phyloP scores from a whole-genome alignment of 2,329 filamentous ascomycete genomes.

The Curvularia sp. region DNA sequence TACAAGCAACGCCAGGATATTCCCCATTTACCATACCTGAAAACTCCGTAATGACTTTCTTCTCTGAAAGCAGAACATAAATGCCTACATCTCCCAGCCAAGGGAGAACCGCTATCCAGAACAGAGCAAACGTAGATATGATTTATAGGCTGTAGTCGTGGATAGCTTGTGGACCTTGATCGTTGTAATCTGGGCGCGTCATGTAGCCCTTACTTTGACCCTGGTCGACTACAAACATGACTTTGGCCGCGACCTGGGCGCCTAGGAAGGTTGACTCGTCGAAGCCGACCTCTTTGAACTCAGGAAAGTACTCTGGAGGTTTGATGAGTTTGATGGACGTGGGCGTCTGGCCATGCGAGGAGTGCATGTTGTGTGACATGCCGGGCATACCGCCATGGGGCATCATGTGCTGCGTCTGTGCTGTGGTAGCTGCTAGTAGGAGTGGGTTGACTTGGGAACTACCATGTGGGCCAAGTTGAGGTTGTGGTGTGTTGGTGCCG shows the following conservation, averaged over 20 bases:
- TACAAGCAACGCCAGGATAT: slow-evolving; percentile 26
- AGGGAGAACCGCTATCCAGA: background rate
- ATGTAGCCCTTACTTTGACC: slow-evolving; percentile 73
- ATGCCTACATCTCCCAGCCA: slow-evolving; percentile 2
- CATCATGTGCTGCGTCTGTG: slow-evolving; percentile 62
- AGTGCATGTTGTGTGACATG: slow-evolving; percentile 61
- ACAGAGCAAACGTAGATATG: background rate
- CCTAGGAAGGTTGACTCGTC: slow-evolving; percentile 89
- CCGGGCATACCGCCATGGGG: slow-evolving; percentile 47
- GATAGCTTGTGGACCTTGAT: slow-evolving; percentile 69
- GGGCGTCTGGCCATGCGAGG: slow-evolving; percentile 75
- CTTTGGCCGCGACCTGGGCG: slow-evolving; percentile 82
- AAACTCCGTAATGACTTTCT: slow-evolving; percentile 25
- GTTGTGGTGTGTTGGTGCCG: slow-evolving; percentile 86
- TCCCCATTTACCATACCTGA: slow-evolving; percentile 27
- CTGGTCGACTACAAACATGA: slow-evolving; percentile 73
- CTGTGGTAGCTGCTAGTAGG: slow-evolving; percentile 86
- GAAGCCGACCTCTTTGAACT: slow-evolving; percentile 79
- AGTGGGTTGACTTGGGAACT: slow-evolving; percentile 81
- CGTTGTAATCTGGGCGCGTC: slow-evolving; percentile 72
- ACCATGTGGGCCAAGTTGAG: slow-evolving; percentile 58
- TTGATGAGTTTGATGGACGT: slow-evolving; percentile 81
- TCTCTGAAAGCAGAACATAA: slow-evolving; percentile 6
- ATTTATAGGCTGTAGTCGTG: slow-evolving; percentile 59
- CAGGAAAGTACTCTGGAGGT: slow-evolving; percentile 83